Base-by-base conservation (phyloP, 768 basidiomycete genomes). In the Leccinum rimulosum region DNA sequence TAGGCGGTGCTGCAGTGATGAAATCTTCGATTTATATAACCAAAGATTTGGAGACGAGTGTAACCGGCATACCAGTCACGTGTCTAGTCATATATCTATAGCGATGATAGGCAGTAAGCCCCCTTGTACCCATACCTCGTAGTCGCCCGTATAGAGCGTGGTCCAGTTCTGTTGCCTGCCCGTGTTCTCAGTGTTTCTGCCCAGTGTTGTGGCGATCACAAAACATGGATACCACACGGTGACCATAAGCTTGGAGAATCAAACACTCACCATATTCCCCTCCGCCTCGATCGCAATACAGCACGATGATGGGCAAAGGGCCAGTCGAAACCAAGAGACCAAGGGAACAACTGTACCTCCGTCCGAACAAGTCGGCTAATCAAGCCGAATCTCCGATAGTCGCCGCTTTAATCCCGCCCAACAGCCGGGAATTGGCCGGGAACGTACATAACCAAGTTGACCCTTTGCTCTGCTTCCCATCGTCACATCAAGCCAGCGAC, bases 371-470 rank as follows among this genome's bases (percentile, higher is more conserved):
- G 8, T 19, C 35, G 36, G 36, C 36, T n/a, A 17, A 49, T 12
- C 5, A 19, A 48, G 45, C 54, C 57, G 61, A 47, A 12, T 30
- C 47, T 70, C 66, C 60, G 60, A 54, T 7, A 0, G 56, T 54
- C 67, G 70, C 68, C 70, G 70, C 65, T 62, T 54, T 27, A 72
- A 71, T 49, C 56, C 50, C 60, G 45, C 57, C 45, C 11, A 15
- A 22, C 15, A 5, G 14, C 14, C 54, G 45, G n/a, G n/a, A n/a
- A n/a, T n/a, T n/a, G n/a, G 56, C 56, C 62, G 59, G 33, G 25
- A 22, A 22, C 19, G 17, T 38, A 55, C 61, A 57, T 56, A 53
- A 57, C 33, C 33, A 25, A 25, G 25, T 4, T 33, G 12, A 47
- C 19, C 36, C 38, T 22, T 22, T 8, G 48, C 55, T 55, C 59